Conservation (phyloP, 1,139 yeast species). For the Suhomyces chickasaworum region DNA sequence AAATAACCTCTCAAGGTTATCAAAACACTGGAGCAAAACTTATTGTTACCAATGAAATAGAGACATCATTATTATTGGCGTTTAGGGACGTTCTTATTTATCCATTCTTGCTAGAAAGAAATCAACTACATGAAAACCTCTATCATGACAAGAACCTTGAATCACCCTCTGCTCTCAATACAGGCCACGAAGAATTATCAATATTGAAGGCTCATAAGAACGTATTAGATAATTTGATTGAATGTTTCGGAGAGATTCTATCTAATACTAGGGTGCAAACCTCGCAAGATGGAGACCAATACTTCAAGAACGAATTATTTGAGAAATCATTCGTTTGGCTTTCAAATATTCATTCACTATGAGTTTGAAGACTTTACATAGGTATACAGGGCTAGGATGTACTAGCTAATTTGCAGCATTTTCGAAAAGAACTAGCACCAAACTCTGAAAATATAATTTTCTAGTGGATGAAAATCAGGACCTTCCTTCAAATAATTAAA, state of each 20-base stretch:
- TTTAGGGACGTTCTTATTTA: conserved; percentile 35
- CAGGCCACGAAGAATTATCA: not conserved
- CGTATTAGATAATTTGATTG: conserved; percentile 17
- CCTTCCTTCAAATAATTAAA: no score
- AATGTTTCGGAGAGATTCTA: conserved; percentile 28
- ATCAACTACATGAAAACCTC: conserved; percentile 1
- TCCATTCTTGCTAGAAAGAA: conserved; percentile 32
- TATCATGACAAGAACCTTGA: not conserved
- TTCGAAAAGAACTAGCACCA: no score
- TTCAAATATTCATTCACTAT: not conserved
- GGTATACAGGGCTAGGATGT: no score
- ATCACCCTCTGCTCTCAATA: not conserved
- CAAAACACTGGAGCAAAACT: conserved; percentile 7
- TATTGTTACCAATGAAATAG: conserved; percentile 30
- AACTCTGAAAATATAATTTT: no score
- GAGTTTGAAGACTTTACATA: no score
- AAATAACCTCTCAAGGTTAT: conserved; percentile 19
- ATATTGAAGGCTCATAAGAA: not conserved
- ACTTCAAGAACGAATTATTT: conserved; percentile 22
- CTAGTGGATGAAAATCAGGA: no score
- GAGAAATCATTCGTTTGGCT: conserved; percentile 25
- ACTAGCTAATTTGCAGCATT: no score
- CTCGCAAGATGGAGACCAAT: conserved; percentile 26
- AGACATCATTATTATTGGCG: conserved; percentile 30
- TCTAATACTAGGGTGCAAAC: conserved; percentile 21